Evolutionary conservation across 345 rosid genomes (phyloP), one percentile per base, ranked within the genome.

Genomic region (Clarkia xantiana): DNA sequence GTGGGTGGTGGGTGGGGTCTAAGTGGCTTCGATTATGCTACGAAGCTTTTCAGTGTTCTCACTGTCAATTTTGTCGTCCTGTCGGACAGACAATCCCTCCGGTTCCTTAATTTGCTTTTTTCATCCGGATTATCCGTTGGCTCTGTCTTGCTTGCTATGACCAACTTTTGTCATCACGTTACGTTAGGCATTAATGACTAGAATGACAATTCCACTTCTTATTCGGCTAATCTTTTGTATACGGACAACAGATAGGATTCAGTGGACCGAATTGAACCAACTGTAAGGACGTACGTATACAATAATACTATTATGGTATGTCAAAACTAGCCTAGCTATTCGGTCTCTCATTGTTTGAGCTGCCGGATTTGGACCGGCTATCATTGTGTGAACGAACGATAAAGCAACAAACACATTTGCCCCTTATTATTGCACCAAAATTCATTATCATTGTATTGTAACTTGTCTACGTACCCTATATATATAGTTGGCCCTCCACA

Each of bases 111-210:
- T n/a, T 46, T 12, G 22, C 34, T 44, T 52, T 52, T 62, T 36
- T 57, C 61, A 55, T 53, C 86, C 81, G 69, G 65, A 64, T 70
- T 84, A 73, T 60, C 72, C 80, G 80, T n/a, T 62, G 70, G 54
- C 76, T 43, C 49, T 84, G 96, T 81, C 80, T 49, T 62, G 67
- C 80, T 49, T 62, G 65, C 69, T 63, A 42, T 64, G 71, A 61
- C 63, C 49, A 17, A 16, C 13, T 50, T 53, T 48, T 22, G 63
- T 63, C 66, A 51, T 61, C 46, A 57, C 59, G 56, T 62, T 40
- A 38, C 45, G 45, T n/a, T n/a, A n/a, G n/a, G n/a, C n/a, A n/a
- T n/a, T n/a, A 18, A 17, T 47, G 46, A 42, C 46, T 17, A 25
- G 49, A 43, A 44, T 19, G 20, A 18, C n/a, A 41, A 14, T 6